Evolutionary conservation across 164 flowering plant species (phyloP), one percentile per base, ranked within the genome.

Genomic region (Nymphaea colorata): DNA sequence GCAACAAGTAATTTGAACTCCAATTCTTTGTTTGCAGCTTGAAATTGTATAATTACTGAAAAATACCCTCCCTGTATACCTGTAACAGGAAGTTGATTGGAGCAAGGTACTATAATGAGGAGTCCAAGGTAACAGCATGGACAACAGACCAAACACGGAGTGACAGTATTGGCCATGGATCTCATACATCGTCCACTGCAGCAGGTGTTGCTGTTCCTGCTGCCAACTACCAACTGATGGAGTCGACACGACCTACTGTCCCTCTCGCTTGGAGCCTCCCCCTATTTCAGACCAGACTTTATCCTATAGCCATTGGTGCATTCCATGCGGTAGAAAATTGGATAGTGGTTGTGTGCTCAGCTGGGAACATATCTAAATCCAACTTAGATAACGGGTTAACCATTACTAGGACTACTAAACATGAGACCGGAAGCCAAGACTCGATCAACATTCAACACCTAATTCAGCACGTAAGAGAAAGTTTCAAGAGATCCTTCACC

Each of bases 291-390:
- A 47, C 77, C 77, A 0, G 78, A 76, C 3, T 74, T 87, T 57
- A 91, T 44, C 91, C 93, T 0, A 80, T 89, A 4, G 89, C 97
- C 14, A 81, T 89, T 43, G 97, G 96, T 68, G 76, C 93, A 0
- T 91, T 89, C 73, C 95, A 89, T 62, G 97, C 97, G 0, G 81
- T 83, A 10, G 84, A 86, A 78, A 77, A 76, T 11, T 88, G 90
- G 10, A 85, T 91, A 44, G 62, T 72, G 0, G 96, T 89, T 60
- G 86, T 83, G 11, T 87, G 95, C 76, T 91, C 97, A 0, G 97
- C 91, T 4, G 96, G 93, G 17, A 25, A 25, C 36, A 25, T 25
- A 25, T 0, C 36, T 25, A 25, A 1, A 25, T 25, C 36, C 36
- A 25, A 25, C 36, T 25, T 25, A 25, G 36, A 25, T 25, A 25